Evolutionary conservation across 257 asterid genomes (phyloP), one percentile per base, ranked within the genome.

Genomic region (Nemophila menziesii): DNA sequence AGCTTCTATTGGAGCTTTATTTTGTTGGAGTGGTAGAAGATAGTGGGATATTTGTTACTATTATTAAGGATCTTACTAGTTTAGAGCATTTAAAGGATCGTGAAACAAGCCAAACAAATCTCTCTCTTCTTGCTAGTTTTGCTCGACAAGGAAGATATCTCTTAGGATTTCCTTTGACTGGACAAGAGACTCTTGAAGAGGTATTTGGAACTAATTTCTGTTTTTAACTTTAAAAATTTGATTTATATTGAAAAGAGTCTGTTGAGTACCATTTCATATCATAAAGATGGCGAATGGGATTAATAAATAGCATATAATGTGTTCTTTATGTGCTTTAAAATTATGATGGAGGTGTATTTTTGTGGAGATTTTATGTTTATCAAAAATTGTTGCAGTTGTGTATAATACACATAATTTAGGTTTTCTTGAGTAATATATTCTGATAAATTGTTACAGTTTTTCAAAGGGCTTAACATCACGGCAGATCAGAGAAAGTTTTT

Each of bases 101-200:
- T 37, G 99, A 90, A 60, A 76, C 90, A 71, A 84, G 85, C 44
- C 98, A 89, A 68, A 80, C 92, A 51, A 90, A 85, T 69, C 73
- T 90, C 68, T 85, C 96, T 23, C 99, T 90, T 56, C 86, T 90
- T 65, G 67, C 96, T 45, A 74, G 96, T 74, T 90, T 90, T 75
- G 92, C 99, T 61, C 89, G 96, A 17, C 99, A 85, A 57, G 99
- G 93, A 53, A 79, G 94, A 65, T 79, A 69, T 72, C 79, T 90
- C 46, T 83, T 90, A 55, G 99, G 96, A 43, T 75, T 85, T 68
- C 78, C 92, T 26, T 57, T 68, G 53, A 70, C 72, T 56, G 96
- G 73, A 19, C 93, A 79, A 66, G 96, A 81, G 61, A 69, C 71
- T 64, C 79, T 74, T 43, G 96, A 90, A 67, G 89, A 79, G 96